Conservation (phyloP, 1,284 basidiomycete species). For the Trametes polyzona region DNA sequence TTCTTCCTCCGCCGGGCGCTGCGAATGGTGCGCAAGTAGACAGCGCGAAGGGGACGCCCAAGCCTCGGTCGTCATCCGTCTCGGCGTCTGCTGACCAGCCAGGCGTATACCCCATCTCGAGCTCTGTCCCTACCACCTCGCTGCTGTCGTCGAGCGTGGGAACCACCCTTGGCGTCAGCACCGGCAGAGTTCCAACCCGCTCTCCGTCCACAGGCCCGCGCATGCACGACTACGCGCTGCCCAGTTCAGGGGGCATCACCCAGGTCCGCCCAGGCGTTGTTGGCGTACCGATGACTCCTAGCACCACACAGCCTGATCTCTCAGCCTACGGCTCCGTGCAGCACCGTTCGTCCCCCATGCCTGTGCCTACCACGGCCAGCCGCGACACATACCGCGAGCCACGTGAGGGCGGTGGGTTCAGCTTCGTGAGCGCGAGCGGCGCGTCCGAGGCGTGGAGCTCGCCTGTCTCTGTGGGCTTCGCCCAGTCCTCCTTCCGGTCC, state of each 20-base stretch:
- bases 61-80: slow-evolving; percentile 25
- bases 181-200: slow-evolving; percentile 30
- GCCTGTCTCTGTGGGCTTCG: slow-evolving; percentile 32
- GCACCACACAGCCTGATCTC: slow-evolving; percentile 8
- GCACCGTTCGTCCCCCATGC: slow-evolving; percentile 27
- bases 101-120: slow-evolving; percentile 40
- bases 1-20: slow-evolving; percentile 58
- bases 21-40: slow-evolving; percentile 23
- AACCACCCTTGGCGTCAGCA: background rate
- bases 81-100: slow-evolving; percentile 25
- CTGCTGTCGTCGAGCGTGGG: slow-evolving; percentile 20
- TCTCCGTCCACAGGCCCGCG: slow-evolving; percentile 55
- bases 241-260: slow-evolving; percentile 46
- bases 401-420: slow-evolving; percentile 22
- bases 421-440: slow-evolving; percentile 26
- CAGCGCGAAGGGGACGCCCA: slow-evolving; percentile 12
- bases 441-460: slow-evolving; percentile 36
- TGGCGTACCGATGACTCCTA: slow-evolving; percentile 44
- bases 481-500: slow-evolving; percentile 35
- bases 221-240: slow-evolving; percentile 65
- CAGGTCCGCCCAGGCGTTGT: slow-evolving; percentile 64
- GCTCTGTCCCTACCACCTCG: slow-evolving; percentile 45
- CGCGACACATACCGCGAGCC: slow-evolving; percentile 28
- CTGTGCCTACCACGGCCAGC: slow-evolving; percentile 21
- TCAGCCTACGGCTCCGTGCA: slow-evolving; percentile 15